A percentile compares a stretch with the other conserved stretches of the same genome.
phyloP scores from a whole-genome alignment of 305 asterid species.

The Rubia tinctorum region DNA sequence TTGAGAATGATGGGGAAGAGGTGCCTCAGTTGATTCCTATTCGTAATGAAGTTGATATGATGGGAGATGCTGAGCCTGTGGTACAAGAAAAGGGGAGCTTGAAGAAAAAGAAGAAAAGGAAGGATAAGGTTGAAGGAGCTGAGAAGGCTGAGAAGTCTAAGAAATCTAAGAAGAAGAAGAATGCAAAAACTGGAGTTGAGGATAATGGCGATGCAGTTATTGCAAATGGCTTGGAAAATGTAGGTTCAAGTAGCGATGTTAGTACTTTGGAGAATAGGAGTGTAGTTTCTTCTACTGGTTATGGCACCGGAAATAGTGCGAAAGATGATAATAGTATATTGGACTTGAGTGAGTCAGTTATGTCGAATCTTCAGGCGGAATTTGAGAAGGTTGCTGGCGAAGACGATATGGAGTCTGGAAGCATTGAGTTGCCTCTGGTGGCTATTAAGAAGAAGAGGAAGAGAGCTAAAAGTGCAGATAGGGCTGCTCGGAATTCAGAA shows the following conservation, averaged over 20 bases:
- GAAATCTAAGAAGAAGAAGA: slow-evolving; percentile 39
- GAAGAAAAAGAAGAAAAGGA: slow-evolving; percentile 37
- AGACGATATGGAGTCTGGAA: slow-evolving; percentile 28
- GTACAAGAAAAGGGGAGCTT: slow-evolving; percentile 22
- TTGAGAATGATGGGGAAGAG: slow-evolving; percentile 38
- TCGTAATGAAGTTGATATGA: slow-evolving; percentile 30
- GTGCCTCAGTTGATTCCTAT: slow-evolving; percentile 68
- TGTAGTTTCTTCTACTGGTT: slow-evolving; percentile 19
- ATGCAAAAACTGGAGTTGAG: slow-evolving; percentile 15
- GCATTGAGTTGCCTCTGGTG: slow-evolving; percentile 29
- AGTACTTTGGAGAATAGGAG: slow-evolving; percentile 22
- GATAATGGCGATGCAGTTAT: slow-evolving; percentile 12
- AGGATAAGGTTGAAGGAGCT: slow-evolving; percentile 41
- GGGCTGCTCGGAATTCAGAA: slow-evolving; percentile 19
- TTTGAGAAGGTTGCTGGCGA: slow-evolving; percentile 82
- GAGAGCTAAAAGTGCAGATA: slow-evolving; percentile 35
- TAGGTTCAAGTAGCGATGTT: neutral
- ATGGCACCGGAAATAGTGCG: slow-evolving; percentile 21
- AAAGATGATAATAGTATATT: slow-evolving; percentile 31
- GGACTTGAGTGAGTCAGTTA: slow-evolving; percentile 47
- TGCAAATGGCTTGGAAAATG: slow-evolving; percentile 7
- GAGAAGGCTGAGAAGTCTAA: slow-evolving; percentile 45
- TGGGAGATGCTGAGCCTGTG: slow-evolving; percentile 26
- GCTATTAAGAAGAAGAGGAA: slow-evolving; percentile 53
- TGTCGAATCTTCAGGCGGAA: slow-evolving; percentile 80